phyloP scores from a whole-genome alignment of 2,329 filamentous ascomycete species.

The Trichoderma aggressivum region DNA sequence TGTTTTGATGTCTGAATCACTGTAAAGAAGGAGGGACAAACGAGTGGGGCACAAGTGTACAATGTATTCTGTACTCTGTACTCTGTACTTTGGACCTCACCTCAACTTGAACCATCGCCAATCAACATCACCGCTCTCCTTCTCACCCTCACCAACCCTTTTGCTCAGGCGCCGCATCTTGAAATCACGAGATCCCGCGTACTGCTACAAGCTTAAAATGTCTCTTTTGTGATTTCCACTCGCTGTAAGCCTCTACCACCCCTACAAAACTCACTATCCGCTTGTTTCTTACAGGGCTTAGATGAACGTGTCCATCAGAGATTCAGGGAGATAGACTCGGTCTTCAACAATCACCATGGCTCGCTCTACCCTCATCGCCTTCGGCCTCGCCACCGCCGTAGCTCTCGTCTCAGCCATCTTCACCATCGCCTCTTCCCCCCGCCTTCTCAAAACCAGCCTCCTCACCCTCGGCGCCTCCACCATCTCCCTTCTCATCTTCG shows the following conservation, averaged over 20 bases:
- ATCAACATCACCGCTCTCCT: not conserved
- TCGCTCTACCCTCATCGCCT: not conserved
- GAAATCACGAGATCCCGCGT: not conserved
- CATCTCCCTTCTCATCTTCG: constrained; percentile 28
- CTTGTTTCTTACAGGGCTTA: not conserved
- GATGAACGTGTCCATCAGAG: not conserved
- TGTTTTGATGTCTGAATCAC: not conserved
- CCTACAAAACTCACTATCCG: not conserved
- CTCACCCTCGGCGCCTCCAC: constrained; percentile 22
- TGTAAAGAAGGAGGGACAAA: not conserved
- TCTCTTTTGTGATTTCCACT: not conserved
- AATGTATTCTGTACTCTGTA: too few relatives aligned
- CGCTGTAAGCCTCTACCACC: not conserved
- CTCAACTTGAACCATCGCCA: not conserved
- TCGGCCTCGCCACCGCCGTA: not conserved
- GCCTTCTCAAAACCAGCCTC: not conserved
- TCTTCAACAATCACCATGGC: not conserved
- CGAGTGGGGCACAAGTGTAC: not conserved
- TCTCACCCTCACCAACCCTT: not conserved
- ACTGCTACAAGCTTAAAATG: not conserved
- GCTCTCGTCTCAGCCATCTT: not conserved
- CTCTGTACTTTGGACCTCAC: not conserved
- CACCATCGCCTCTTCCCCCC: not conserved
- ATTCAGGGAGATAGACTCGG: not conserved
- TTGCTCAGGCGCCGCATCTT: not conserved